Evolutionary conservation across 257 asterid species (phyloP).

Genomic region (Plectranthus barbatus): DNA sequence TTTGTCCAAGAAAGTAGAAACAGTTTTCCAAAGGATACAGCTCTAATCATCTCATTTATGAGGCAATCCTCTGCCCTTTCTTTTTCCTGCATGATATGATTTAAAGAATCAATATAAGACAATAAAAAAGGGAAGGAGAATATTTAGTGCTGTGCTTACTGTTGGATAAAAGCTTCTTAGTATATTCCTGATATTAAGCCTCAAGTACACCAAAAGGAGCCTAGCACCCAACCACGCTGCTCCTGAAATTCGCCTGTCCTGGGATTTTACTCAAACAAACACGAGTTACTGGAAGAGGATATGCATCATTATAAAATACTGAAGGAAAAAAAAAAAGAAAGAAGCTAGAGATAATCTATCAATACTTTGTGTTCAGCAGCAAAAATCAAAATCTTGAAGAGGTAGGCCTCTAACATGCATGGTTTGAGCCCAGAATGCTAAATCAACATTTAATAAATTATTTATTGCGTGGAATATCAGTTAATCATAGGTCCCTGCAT

Average conservation of each 20-base stretch:
- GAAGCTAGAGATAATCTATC: neutral
- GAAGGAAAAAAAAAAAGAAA: neutral
- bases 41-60: constrained; percentile 70
- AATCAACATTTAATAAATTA: neutral
- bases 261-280: constrained; percentile 18
- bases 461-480: neutral
- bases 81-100: constrained; percentile 40
- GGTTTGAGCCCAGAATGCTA: neutral
- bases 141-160: constrained; percentile 37
- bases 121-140: neutral
- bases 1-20: neutral
- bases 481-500: neutral
- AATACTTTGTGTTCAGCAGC: neutral
- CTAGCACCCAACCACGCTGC: constrained; percentile 77
- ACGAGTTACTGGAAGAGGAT: neutral
- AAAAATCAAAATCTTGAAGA: neutral
- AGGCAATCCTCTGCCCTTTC: constrained; percentile 70
- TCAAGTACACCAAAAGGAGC: constrained; percentile 60
- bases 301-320: neutral
- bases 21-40: constrained; percentile 60
- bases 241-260: constrained; percentile 68
- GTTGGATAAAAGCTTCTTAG: constrained; percentile 65
- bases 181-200: constrained; percentile 50
- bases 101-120: constrained; percentile 13
- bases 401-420: neutral